Conservation (phyloP, 2,329 filamentous ascomycete genomes). For the Aspergillus pseudonomiae region DNA sequence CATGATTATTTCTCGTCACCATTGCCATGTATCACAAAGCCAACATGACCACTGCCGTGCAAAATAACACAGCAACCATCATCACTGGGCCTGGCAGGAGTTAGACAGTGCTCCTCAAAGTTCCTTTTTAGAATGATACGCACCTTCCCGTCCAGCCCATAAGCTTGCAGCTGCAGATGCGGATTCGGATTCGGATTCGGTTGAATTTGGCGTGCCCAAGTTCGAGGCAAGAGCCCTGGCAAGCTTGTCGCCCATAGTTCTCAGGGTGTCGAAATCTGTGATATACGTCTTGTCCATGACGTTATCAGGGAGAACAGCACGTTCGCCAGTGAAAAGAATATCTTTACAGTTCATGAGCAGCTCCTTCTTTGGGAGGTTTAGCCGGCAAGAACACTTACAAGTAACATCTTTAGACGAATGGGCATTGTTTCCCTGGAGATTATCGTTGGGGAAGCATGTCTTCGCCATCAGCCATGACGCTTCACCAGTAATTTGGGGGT, state of each 20-base stretch:
- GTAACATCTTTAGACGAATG: slow-evolving; percentile 33
- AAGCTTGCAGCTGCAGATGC: background rate
- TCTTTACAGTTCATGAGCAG: slow-evolving; percentile 18
- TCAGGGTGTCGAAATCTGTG: slow-evolving; percentile 30
- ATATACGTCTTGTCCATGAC: slow-evolving; percentile 30
- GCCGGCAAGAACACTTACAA: slow-evolving; percentile 22
- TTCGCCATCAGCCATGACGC: slow-evolving; percentile 40
- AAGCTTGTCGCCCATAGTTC: slow-evolving; percentile 31
- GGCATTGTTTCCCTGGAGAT: slow-evolving; percentile 29
- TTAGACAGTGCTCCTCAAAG: background rate
- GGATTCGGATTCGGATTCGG: background rate
- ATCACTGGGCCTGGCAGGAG: background rate
- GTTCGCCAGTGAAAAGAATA: slow-evolving; percentile 33
- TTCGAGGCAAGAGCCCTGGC: slow-evolving; percentile 26
- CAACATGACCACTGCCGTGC: background rate
- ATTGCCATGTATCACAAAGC: background rate
- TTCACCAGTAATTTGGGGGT: slow-evolving; percentile 35
- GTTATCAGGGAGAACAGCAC: slow-evolving; percentile 27
- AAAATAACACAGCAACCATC: background rate
- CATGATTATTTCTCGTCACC: background rate
- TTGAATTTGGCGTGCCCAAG: slow-evolving; percentile 6
- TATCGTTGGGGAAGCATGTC: slow-evolving; percentile 34
- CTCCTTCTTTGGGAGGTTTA: too few relatives aligned
- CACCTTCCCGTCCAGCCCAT: background rate
- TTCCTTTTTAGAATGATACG: background rate